These are phyloP conservation scores for Hyaloperonospora arabidopsidis DNA, from an alignment of 352 stramenopile species.

Conservation along the genomic window DNA sequence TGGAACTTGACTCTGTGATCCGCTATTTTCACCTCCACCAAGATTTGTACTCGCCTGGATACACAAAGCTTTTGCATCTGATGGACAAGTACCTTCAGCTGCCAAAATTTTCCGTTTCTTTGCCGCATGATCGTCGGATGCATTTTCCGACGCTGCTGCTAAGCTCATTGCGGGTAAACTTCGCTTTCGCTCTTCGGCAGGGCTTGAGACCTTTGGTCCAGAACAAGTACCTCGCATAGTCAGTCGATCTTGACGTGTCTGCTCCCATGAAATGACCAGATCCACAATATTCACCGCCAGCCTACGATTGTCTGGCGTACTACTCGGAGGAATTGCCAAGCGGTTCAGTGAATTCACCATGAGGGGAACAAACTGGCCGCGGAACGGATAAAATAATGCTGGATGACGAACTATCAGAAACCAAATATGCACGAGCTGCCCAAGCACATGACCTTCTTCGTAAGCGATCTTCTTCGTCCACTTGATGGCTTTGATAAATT, in stretches of 20 bases:
- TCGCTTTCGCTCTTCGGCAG: constrained; percentile 33
- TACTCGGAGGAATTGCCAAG: constrained; percentile 91
- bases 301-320: constrained; percentile 86
- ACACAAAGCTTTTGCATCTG: constrained; percentile 16
- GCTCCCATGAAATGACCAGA: constrained; percentile 94
- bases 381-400: constrained; percentile 89
- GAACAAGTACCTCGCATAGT: constrained; percentile 15
- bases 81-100: constrained; percentile 7
- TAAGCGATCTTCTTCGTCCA: constrained; percentile 97
- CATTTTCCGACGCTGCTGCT: constrained; percentile 9
- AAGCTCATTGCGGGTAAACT: constrained; percentile 19
- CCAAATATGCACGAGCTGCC: constrained; percentile 96
- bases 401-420: constrained; percentile 93
- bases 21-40: neutral
- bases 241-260: constrained; percentile 71
- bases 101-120: constrained; percentile 48
- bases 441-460: constrained; percentile 93
- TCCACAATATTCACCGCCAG: constrained; percentile 93
- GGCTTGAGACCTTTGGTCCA: constrained; percentile 11
- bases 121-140: constrained; percentile 17
- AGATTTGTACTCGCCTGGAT: constrained; percentile 12
- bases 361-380: constrained; percentile 90
- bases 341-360: constrained; percentile 95
- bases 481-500: constrained; percentile 95
- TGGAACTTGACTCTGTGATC: constrained; percentile 14